phyloP scores from a whole-genome alignment of 805 yeast species.

The Saturnispora silvae region DNA sequence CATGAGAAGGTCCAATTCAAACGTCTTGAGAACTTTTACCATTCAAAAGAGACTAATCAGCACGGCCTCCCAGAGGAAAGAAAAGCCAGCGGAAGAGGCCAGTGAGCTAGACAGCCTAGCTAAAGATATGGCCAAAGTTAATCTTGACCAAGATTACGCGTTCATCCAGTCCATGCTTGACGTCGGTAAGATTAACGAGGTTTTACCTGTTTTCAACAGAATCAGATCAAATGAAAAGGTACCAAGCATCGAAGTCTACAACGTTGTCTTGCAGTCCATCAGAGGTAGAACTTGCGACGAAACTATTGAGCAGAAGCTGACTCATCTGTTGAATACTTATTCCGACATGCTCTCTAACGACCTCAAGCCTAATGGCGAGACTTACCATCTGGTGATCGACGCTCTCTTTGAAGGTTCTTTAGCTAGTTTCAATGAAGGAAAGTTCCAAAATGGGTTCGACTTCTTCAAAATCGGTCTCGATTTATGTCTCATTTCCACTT shows the following conservation, averaged over 20 bases:
- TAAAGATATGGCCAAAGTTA: background rate
- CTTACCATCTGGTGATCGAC: conserved; percentile 42
- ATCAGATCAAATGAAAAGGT: conserved; percentile 27
- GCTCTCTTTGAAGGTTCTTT: conserved; percentile 42
- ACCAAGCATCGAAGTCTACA: conserved; percentile 44
- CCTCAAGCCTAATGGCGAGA: conserved; percentile 44
- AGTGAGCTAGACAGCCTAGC: background rate
- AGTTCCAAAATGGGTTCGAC: conserved; percentile 32
- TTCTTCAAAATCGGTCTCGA: conserved; percentile 42
- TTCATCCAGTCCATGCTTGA: conserved; percentile 19
- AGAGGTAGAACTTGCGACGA: conserved; percentile 40
- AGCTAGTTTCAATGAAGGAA: conserved; percentile 28
- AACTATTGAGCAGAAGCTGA: conserved; percentile 49
- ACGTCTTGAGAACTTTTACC: conserved; percentile 19
- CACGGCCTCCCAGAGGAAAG: conserved; percentile 4
- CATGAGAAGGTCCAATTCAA: conserved; percentile 24
- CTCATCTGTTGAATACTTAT: conserved; percentile 53
- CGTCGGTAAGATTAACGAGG: conserved; percentile 23
- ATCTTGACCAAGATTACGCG: conserved; percentile 7
- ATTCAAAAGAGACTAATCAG: conserved; percentile 11
- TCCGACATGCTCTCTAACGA: conserved; percentile 50
- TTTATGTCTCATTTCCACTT: conserved; percentile 26
- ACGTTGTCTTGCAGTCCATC: conserved; percentile 45
- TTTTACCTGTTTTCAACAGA: conserved; percentile 24
- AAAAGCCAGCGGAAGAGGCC: conserved; percentile 3